Percentiles rank a stretch among this genome's conserved stretches.
Evolutionary conservation across 1,284 basidiomycete genomes (phyloP).

Genomic region (Bothia castanella): DNA sequence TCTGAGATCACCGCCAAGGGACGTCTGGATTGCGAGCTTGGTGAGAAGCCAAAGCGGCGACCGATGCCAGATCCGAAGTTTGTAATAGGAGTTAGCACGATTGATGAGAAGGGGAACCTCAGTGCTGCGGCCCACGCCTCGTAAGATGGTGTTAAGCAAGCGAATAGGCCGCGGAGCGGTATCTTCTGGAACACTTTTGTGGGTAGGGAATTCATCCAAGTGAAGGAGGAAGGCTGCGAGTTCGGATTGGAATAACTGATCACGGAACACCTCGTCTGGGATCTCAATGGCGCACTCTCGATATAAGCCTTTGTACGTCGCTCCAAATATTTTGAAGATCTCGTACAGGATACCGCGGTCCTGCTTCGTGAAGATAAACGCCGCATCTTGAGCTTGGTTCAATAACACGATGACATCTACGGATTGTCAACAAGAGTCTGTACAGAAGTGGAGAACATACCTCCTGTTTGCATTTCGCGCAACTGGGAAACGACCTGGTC

Average conservation of each 20-base stretch:
- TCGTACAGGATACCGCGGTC: too few species aligned
- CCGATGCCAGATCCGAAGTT: neutral
- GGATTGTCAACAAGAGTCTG: neutral
- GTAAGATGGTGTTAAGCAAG: conserved; percentile 31
- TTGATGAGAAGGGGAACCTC: conserved; percentile 25
- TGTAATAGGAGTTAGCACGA: conserved; percentile 17
- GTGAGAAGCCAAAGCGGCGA: neutral
- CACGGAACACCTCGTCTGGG: too few species aligned
- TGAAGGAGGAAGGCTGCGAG: too few species aligned
- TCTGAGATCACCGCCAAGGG: neutral
- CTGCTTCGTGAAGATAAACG: conserved; percentile 24
- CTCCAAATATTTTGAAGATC: too few species aligned
- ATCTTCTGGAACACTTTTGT: too few species aligned
- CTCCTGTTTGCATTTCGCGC: neutral
- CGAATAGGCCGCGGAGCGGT: too few species aligned
- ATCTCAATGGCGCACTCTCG: too few species aligned
- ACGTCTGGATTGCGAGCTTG: neutral
- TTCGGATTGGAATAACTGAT: too few species aligned
- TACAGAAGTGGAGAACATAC: neutral
- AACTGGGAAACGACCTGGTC: neutral
- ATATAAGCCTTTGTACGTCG: too few species aligned
- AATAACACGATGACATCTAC: neutral
- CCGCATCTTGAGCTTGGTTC: conserved; percentile 10
- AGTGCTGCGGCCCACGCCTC: conserved; percentile 17
- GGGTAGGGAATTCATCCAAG: too few species aligned